Evolutionary conservation across 768 basidiomycete genomes (phyloP).

Genomic region (Trametes villosa): DNA sequence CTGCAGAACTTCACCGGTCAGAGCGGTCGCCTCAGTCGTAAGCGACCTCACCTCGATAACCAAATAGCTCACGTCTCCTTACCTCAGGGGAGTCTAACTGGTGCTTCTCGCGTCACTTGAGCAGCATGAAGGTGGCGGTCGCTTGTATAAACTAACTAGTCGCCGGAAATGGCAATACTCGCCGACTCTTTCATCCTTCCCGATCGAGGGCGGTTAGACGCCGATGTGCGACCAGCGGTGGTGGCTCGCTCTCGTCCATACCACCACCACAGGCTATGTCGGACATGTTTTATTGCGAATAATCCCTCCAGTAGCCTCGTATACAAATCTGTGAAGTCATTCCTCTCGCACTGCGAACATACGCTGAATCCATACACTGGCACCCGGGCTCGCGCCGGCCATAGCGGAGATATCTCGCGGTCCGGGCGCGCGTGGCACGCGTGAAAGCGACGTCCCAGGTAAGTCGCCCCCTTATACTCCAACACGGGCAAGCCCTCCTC

Average conservation of each 20-base stretch:
- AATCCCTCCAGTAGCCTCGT: no score
- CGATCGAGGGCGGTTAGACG: background rate
- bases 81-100: background rate
- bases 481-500: slow-evolving; percentile 5
- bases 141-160: slow-evolving; percentile 15
- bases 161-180: slow-evolving; percentile 2
- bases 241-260: no score
- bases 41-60: no score
- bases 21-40: no score
- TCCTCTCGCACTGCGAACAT: no score
- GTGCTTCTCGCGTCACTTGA: background rate
- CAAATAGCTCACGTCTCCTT: background rate
- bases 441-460: slow-evolving; percentile 18
- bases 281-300: no score
- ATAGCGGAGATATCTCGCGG: slow-evolving; percentile 17
- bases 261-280: background rate
- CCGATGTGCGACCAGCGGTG: no score
- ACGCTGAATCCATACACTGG: no score
- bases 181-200: slow-evolving; percentile 12
- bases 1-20: no score
- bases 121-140: slow-evolving; percentile 2
- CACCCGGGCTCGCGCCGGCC: background rate
- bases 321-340: no score
- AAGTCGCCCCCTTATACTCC: slow-evolving; percentile 23
- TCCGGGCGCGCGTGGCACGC: background rate